A percentile compares a stretch with the other conserved stretches of the same genome.
Evolutionary conservation across 2,329 filamentous ascomycete genomes (phyloP).

Genomic region (Aspergillus aculeatinus): DNA sequence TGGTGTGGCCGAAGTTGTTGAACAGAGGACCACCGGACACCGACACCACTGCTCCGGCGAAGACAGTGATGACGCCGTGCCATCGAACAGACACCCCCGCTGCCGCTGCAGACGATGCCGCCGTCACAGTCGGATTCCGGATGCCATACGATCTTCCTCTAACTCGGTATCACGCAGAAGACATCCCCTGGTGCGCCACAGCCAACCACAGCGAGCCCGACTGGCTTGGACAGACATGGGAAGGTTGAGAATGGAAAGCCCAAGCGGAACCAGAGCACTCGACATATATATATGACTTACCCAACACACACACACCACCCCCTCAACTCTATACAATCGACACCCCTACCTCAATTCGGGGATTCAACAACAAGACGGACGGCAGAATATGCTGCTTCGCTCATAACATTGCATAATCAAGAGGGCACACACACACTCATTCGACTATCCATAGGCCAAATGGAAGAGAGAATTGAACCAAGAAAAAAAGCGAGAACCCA

Average conservation of each 20-base stretch:
- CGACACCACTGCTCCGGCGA: background rate
- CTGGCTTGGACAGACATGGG: slow-evolving; percentile 52
- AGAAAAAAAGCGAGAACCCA: background rate
- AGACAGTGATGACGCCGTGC: slow-evolving; percentile 63
- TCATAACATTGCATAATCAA: background rate
- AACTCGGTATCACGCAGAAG: slow-evolving; percentile 59
- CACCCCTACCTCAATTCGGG: background rate
- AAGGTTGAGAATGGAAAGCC: background rate
- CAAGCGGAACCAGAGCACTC: background rate
- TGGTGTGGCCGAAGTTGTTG: slow-evolving; percentile 71
- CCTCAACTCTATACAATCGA: background rate
- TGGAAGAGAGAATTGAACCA: background rate
- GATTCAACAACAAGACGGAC: background rate
- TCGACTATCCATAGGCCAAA: background rate
- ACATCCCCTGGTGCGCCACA: slow-evolving; percentile 76
- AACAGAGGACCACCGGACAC: background rate
- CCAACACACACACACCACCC: background rate
- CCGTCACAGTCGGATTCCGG: slow-evolving; percentile 63
- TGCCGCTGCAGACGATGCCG: slow-evolving; percentile 7
- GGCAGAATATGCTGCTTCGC: background rate
- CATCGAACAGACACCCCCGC: slow-evolving; percentile 62
- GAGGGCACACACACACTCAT: background rate
- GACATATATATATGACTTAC: background rate
- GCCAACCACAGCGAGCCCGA: slow-evolving; percentile 58
- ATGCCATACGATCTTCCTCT: slow-evolving; percentile 83